Base-by-base conservation (phyloP, 306 rosid genomes). In the Gastrolobium bilobum region DNA sequence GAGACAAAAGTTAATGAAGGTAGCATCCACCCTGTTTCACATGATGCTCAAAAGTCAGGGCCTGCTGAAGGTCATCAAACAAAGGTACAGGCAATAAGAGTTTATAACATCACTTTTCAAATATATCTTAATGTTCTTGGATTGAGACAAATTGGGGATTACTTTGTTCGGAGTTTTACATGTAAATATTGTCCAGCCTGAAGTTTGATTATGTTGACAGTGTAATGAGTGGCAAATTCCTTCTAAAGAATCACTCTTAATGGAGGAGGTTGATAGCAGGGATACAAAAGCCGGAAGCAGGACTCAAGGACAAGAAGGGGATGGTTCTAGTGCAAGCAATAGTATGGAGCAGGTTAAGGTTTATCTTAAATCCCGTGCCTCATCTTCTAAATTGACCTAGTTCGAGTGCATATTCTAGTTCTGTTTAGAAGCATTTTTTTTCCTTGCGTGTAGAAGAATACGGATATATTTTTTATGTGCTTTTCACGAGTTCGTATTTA, bases 1-100 rank as follows among this genome's bases (percentile, higher is more conserved):
- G 91, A 83, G 78, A 54, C 85, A 54, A 78, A 75, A 66, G 81
- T 70, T 64, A 88, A 87, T 48, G 91, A 77, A 58, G 79, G 78
- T 26, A 73, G 61, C 47, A 52, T 86, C 79, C 82, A 73, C 61
- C 81, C 89, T 66, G 52, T 74, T 74, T 80, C 86, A 64, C 79
- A 82, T 73, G 65, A 35, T 82, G 53, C 80, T 76, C 85, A 82
- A 68, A 82, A 68, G 69, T 72, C 90, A 37, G 79, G 85, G 61
- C 66, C 52, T 4, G 10, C 88, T 71, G 83, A 81, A 72, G 80
- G 77, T 81, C 83, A 66, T 71, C 88, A 63, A 37, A 48, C 65
- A 26, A 86, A 90, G 90, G 97, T 95, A 79, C 73, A 56, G 15
- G 50, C 64, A 40, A 68, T 67, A 61, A 52, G 34, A 62, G 68